Evolutionary conservation across 805 yeast species (phyloP), one percentile per base, ranked within the genome.

Genomic region (Spathaspora boniae): DNA sequence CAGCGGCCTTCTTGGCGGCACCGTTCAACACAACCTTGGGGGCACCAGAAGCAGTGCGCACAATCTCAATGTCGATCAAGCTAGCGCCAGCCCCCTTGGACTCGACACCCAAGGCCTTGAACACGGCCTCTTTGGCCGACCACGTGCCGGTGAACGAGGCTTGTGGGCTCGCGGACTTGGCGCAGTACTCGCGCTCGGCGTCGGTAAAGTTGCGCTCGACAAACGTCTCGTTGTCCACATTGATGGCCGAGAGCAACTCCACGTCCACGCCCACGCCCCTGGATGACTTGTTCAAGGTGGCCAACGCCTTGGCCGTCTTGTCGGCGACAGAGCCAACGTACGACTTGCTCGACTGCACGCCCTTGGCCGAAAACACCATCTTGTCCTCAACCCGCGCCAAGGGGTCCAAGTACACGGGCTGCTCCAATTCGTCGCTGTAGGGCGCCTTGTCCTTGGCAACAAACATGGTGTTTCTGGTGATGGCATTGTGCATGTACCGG

Each of bases 81-180:
- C 95, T 72, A 25, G 98, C 98, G 43, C 98, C 98, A 11, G 91
- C 96, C 41, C 99, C 99, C 57, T 80, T 77, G 31, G 95, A 80
- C 54, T 76, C 75, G 44, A 86, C 95, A 43, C 93, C 89, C 55
- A 93, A 72, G 14, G 96, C 86, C 71, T 93, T 93, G 81, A 93
- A 93, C 23, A 89, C 97, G 28, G 99, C 98, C 70, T 93, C 99
- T 68, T 93, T 93, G 29, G 98, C 98, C 20, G 96, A 86, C 99
- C 99, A 93, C 29, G 95, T 84, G 31, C 99, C 99, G 18, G 98
- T 88, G 64, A 76, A 93, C 3, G 97, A 86, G 9, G 98, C 86
- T 54, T 79, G 84, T 34, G 93, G 86, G 46, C 74, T 73, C 28
- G 97, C 72, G 21, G 96, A 79, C 22, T 68, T 56, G 41, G 62